Conservation (phyloP, 2,329 filamentous ascomycete species). For the Leptosphaerulina australis region DNA sequence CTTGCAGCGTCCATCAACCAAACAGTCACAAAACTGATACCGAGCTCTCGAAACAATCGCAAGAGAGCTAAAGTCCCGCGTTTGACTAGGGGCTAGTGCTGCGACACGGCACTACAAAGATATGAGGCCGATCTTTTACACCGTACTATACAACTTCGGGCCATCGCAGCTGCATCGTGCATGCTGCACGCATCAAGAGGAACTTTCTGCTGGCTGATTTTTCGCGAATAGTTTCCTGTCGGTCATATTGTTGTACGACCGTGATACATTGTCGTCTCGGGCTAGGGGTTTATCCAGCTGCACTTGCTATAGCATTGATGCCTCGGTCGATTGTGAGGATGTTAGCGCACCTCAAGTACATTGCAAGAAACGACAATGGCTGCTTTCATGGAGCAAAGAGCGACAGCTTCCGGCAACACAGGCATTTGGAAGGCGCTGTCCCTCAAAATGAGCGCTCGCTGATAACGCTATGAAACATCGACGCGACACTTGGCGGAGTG, state of each 20-base stretch:
- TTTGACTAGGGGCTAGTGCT: too few relatives aligned
- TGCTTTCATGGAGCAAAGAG: neutral
- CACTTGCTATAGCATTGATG: neutral
- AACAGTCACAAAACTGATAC: slow-evolving; percentile 5
- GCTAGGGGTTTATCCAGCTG: neutral
- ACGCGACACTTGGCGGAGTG: slow-evolving; percentile 12
- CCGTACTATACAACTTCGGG: too few relatives aligned
- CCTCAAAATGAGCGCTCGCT: slow-evolving; percentile 6
- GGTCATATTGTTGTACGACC: too few relatives aligned
- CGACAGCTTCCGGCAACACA: neutral
- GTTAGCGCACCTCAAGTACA: neutral
- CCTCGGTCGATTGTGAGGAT: neutral
- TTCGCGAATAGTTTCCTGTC: too few relatives aligned
- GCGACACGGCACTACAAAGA: too few relatives aligned
- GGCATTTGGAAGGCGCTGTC: slow-evolving; percentile 1
- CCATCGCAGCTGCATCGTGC: too few relatives aligned
- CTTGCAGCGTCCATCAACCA: slow-evolving; percentile 19
- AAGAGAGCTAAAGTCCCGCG: neutral
- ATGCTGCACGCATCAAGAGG: too few relatives aligned
- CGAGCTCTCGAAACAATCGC: neutral
- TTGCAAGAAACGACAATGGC: too few relatives aligned
- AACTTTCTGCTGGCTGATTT: too few relatives aligned
- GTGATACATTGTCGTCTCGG: neutral
- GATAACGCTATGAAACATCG: slow-evolving; percentile 14
- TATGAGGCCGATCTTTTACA: too few relatives aligned